Conservation (phyloP, 2,329 filamentous ascomycete genomes). For the Xylariaceae sp. region DNA sequence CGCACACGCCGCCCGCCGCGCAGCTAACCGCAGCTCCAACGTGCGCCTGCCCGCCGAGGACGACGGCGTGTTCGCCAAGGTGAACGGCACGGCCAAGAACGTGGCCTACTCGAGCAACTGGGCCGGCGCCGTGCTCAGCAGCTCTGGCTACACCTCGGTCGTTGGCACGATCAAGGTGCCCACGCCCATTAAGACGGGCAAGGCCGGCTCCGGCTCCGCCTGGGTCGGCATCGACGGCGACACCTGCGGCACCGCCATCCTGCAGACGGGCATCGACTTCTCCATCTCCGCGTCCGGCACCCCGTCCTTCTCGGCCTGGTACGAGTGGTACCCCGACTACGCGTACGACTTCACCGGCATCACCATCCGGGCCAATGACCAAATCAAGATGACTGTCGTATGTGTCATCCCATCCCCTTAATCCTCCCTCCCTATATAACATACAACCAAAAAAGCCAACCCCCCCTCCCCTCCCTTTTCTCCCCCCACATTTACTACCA, state of each 20-base stretch:
- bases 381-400: conserved; percentile 26
- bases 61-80: conserved; percentile 21
- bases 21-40: conserved; percentile 5
- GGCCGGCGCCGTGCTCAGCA: conserved; percentile 52
- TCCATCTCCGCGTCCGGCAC: conserved; percentile 36
- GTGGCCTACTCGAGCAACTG: conserved; percentile 52
- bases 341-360: conserved; percentile 47
- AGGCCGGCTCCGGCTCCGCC: conserved; percentile 15
- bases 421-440: background rate
- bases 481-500: background rate
- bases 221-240: conserved; percentile 61
- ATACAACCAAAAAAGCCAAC: no score
- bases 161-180: conserved; percentile 50
- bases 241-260: conserved; percentile 47
- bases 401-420: conserved; percentile 6
- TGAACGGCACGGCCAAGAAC: conserved; percentile 34
- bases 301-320: conserved; percentile 49
- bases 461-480: conserved; percentile 2
- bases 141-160: conserved; percentile 45
- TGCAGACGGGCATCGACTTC: conserved; percentile 55
- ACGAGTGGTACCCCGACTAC: conserved; percentile 56
- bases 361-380: conserved; percentile 29
- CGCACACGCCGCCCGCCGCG: conserved; percentile 26
- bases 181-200: conserved; percentile 33
- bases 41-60: conserved; percentile 30